These are phyloP conservation scores for Candida dubliniensis DNA, from an alignment of 1,139 yeast species.

Conservation along the genomic window DNA sequence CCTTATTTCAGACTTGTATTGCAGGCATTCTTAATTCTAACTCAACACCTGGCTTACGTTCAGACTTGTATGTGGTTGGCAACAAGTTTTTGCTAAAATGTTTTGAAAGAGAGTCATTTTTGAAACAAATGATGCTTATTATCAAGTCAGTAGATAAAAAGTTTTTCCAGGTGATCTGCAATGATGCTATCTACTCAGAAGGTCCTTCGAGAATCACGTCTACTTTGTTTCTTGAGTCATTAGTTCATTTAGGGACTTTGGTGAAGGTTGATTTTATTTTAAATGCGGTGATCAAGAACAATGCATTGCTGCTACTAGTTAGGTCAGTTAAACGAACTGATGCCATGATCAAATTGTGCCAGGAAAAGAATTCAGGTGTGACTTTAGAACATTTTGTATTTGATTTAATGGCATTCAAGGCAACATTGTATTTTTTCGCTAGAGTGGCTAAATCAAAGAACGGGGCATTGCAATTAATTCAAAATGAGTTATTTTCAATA, in stretches of 20 bases:
- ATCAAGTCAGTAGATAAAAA: constrained; percentile 61
- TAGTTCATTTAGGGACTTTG: constrained; percentile 58
- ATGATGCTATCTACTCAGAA: constrained; percentile 79
- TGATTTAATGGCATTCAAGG: constrained; percentile 75
- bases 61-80: constrained; percentile 75
- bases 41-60: constrained; percentile 66
- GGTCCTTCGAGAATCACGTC: constrained; percentile 80
- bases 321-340: constrained; percentile 71
- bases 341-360: constrained; percentile 50
- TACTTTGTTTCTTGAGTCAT: constrained; percentile 66
- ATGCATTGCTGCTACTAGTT: constrained; percentile 63
- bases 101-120: constrained; percentile 36
- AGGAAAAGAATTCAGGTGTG: constrained; percentile 30
- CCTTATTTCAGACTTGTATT: constrained; percentile 72
- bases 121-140: constrained; percentile 50
- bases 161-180: constrained; percentile 64
- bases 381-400: constrained; percentile 57
- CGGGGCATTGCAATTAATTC: constrained; percentile 78
- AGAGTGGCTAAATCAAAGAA: constrained; percentile 72
- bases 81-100: constrained; percentile 64
- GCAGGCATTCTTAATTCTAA: constrained; percentile 70
- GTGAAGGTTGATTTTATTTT: constrained; percentile 57
- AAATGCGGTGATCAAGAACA: constrained; percentile 61
- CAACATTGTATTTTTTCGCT: constrained; percentile 66
- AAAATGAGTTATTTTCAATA: constrained; percentile 67